Conservation (phyloP, 176 grass and related monocot genomes). For the Hyparrhenia diplandra region DNA sequence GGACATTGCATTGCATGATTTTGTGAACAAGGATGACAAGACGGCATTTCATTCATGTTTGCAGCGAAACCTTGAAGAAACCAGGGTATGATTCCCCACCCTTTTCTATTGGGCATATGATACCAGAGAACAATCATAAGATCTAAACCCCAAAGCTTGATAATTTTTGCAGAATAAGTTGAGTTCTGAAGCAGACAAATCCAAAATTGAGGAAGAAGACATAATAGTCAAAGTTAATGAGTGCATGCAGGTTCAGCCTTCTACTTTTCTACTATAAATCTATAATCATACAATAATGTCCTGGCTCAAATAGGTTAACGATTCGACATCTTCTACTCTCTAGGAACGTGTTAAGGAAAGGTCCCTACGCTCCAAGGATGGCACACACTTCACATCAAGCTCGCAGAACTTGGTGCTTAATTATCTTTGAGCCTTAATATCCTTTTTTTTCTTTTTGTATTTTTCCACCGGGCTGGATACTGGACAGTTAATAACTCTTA, state of each 20-base stretch:
- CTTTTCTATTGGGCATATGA: slow-evolving; percentile 4
- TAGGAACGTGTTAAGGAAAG: slow-evolving; percentile 87
- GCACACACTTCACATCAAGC: slow-evolving; percentile 34
- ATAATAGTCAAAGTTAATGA: slow-evolving; percentile 82
- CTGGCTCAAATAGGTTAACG: slow-evolving; percentile 11
- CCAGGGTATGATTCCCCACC: slow-evolving; percentile 47
- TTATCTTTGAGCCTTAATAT: too few species aligned
- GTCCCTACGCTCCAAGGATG: slow-evolving; percentile 54
- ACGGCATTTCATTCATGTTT: slow-evolving; percentile 82
- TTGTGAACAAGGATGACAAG: slow-evolving; percentile 97
- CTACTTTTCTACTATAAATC: not conserved
- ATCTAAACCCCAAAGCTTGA: slow-evolving; percentile 23
- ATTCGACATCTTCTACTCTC: slow-evolving; percentile 7
- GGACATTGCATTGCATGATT: slow-evolving; percentile 97
- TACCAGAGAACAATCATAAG: slow-evolving; percentile 9
- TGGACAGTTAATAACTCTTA: slow-evolving; percentile 5
- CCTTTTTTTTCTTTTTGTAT: not conserved
- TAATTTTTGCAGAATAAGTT: slow-evolving; percentile 63
- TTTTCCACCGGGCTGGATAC: not conserved
- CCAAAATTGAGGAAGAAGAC: slow-evolving; percentile 72
- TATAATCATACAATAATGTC: not conserved
- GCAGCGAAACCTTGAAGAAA: slow-evolving; percentile 85
- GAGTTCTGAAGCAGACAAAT: slow-evolving; percentile 63
- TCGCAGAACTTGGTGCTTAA: slow-evolving; percentile 51
- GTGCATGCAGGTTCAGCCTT: slow-evolving; percentile 71